Evolutionary conservation across 305 asterid species (phyloP).

Genomic region (Andrographis paniculata): DNA sequence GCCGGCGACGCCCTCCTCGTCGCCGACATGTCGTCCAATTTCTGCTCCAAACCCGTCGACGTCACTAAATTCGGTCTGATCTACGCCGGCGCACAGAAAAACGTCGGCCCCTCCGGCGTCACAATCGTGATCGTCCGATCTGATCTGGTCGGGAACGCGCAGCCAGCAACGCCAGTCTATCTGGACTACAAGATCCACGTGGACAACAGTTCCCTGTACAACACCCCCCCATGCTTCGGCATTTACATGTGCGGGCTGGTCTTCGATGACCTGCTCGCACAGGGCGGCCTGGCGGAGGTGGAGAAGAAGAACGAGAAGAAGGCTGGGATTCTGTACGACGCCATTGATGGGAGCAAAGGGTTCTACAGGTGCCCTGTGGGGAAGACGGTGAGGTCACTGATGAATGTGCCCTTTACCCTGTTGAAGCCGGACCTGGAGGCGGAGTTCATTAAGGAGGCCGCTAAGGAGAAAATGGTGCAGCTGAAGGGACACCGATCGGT

Average conservation of each 20-base stretch:
- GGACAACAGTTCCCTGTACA: background rate
- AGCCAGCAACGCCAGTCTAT: conserved; percentile 64
- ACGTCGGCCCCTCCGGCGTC: conserved; percentile 88
- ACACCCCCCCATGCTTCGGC: conserved; percentile 67
- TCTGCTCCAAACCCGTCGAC: conserved; percentile 46
- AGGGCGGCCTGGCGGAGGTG: conserved; percentile 74
- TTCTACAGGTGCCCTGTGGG: conserved; percentile 51
- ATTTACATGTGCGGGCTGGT: conserved; percentile 56
- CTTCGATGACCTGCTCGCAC: conserved; percentile 23
- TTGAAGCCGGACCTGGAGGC: conserved; percentile 70
- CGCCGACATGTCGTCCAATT: conserved; percentile 12
- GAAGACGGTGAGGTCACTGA: conserved; percentile 18
- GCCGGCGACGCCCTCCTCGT: conserved; percentile 46
- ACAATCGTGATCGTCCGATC: conserved; percentile 57
- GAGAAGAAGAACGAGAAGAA: conserved; percentile 61
- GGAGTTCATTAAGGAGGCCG: conserved; percentile 65
- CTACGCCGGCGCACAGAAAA: conserved; percentile 92
- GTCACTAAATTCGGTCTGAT: conserved; percentile 62
- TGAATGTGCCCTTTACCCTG: conserved; percentile 55
- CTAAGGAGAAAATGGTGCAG: background rate
- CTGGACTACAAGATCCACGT: conserved; percentile 55
- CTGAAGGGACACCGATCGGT: conserved; percentile 54
- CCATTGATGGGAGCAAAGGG: conserved; percentile 57
- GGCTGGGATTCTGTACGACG: conserved; percentile 48
- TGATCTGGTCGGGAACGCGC: conserved; percentile 67